Evolutionary conservation across 495 filamentous ascomycete genomes (phyloP).

Genomic region (Xylaria acuta): DNA sequence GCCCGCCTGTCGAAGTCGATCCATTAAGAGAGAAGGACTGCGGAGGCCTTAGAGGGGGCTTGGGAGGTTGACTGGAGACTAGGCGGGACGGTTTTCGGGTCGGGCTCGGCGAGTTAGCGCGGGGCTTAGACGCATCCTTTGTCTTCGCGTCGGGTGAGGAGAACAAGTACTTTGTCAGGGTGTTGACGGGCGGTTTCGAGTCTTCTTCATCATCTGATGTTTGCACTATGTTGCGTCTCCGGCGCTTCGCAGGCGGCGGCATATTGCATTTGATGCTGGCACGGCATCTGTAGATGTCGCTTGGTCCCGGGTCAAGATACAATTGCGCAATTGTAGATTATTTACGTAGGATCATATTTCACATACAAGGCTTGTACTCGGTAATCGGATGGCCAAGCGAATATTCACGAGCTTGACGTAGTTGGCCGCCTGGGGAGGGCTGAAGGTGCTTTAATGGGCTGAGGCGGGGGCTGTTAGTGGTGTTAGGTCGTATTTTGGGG

Average conservation of each 20-base stretch:
- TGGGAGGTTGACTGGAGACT: slow-evolving; percentile 30
- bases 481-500: slow-evolving; percentile 5
- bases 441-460: background rate
- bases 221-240: slow-evolving; percentile 54
- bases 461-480: slow-evolving; percentile 1
- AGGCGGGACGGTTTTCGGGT: slow-evolving; percentile 42
- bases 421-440: background rate
- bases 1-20: slow-evolving; percentile 25
- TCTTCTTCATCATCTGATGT: slow-evolving; percentile 42
- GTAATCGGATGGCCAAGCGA: background rate
- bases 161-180: slow-evolving; percentile 50
- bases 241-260: slow-evolving; percentile 63
- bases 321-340: background rate
- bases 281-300: slow-evolving; percentile 33
- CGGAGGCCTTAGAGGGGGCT: slow-evolving; percentile 28
- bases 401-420: background rate
- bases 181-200: slow-evolving; percentile 42
- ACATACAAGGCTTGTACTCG: background rate
- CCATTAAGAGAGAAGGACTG: slow-evolving; percentile 23
- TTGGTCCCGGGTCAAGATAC: slow-evolving; percentile 26
- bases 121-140: slow-evolving; percentile 25
- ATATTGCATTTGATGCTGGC: slow-evolving; percentile 38
- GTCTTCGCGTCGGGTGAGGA: slow-evolving; percentile 48
- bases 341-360: background rate
- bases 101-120: slow-evolving; percentile 41